A percentile compares a stretch with the other conserved stretches of the same genome.
These are phyloP conservation scores for Geotrichum siamense DNA, from an alignment of 1,139 yeast genomes.

Conservation along the genomic window DNA sequence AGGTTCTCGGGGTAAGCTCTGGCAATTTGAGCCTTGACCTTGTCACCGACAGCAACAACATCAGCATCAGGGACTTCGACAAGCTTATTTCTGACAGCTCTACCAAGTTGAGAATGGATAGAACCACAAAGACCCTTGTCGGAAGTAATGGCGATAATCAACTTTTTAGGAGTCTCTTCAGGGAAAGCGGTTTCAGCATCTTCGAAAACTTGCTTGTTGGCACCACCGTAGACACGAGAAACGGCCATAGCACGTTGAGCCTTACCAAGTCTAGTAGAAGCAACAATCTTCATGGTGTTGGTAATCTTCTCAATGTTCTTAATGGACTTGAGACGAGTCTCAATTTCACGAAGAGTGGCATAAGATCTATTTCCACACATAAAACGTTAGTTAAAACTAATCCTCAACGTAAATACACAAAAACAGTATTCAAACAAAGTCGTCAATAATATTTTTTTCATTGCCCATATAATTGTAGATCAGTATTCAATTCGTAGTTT, in stretches of 20 bases:
- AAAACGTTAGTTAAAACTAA: background rate
- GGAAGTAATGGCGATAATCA: conserved; percentile 82
- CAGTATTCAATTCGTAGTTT: no score
- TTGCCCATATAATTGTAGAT: no score
- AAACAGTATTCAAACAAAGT: no score
- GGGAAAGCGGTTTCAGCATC: conserved; percentile 68
- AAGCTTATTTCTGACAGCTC: conserved; percentile 69
- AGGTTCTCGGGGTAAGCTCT: conserved; percentile 69
- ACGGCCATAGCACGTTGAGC: conserved; percentile 94
- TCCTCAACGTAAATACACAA: no score
- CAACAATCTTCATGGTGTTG: conserved; percentile 99
- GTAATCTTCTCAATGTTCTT: conserved; percentile 98
- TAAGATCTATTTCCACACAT: conserved; percentile 79
- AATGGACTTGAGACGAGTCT: conserved; percentile 94
- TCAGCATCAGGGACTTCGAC: conserved; percentile 65
- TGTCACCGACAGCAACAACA: conserved; percentile 87
- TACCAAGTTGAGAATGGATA: conserved; percentile 89
- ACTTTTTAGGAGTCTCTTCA: conserved; percentile 44
- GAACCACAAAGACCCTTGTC: conserved; percentile 99
- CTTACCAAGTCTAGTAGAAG: conserved; percentile 91
- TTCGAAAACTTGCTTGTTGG: conserved; percentile 71
- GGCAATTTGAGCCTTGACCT: conserved; percentile 76
- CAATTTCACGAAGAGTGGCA: conserved; percentile 98
- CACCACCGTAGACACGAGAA: conserved; percentile 76
- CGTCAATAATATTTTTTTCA: background rate